Evolutionary conservation across 176 grass and related monocot genomes (phyloP).

Genomic region (Areca catechu): DNA sequence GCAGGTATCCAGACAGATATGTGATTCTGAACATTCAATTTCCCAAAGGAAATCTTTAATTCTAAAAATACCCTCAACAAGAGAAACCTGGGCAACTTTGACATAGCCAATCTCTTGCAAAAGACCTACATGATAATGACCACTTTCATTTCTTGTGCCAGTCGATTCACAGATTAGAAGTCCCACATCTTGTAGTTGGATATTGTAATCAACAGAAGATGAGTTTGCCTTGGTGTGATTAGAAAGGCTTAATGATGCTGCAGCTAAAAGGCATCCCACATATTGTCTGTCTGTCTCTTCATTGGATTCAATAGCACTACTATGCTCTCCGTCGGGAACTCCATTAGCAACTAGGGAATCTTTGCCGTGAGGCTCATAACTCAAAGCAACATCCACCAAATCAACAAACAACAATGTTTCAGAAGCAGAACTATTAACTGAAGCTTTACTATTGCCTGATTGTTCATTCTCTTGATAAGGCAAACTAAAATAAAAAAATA

Average conservation of each 20-base stretch:
- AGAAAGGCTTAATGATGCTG: conserved; percentile 79
- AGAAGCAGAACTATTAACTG: conserved; percentile 18
- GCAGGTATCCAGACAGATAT: conserved; percentile 64
- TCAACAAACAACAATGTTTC: conserved; percentile 69
- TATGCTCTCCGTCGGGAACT: conserved; percentile 22
- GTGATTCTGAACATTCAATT: conserved; percentile 72
- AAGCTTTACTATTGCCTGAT: conserved; percentile 27
- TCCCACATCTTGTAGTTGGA: conserved; percentile 80
- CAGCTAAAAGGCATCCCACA: conserved; percentile 79
- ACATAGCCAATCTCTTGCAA: conserved; percentile 55
- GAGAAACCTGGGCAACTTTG: conserved; percentile 56
- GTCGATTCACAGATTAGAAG: conserved; percentile 62
- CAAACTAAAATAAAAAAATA: conserved; percentile 58
- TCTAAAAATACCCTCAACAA: conserved; percentile 56
- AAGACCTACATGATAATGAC: conserved; percentile 50
- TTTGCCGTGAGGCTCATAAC: conserved; percentile 73
- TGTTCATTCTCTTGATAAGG: conserved; percentile 37
- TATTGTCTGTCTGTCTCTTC: conserved; percentile 16
- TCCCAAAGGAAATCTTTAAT: conserved; percentile 56
- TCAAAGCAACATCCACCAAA: conserved; percentile 78
- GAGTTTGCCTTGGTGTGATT: conserved; percentile 43
- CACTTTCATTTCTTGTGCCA: conserved; percentile 34
- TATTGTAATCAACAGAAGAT: conserved; percentile 46
- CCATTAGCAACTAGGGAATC: conserved; percentile 27
- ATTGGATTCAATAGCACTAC: conserved; percentile 22